phyloP scores from a whole-genome alignment of 169 alveolate genomes.

The Toxoplasma gondii region DNA sequence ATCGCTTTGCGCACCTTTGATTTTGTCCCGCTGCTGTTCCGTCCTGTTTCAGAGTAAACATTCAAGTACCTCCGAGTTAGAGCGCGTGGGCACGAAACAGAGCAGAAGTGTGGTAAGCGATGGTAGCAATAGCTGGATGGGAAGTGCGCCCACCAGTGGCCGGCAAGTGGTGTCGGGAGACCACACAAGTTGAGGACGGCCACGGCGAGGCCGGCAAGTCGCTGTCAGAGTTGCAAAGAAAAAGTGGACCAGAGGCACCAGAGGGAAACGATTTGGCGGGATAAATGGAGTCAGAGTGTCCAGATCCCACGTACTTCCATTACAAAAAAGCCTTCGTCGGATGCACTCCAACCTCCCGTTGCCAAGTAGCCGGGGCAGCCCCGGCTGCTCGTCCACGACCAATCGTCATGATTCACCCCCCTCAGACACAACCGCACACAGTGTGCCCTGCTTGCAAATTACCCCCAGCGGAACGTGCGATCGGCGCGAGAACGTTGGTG shows the following conservation, averaged over 20 bases:
- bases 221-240: neutral
- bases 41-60: too few relatives aligned
- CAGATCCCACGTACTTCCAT: neutral
- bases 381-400: neutral
- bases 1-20: neutral
- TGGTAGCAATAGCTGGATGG: constrained; percentile 3
- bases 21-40: neutral
- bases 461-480: neutral
- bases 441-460: neutral
- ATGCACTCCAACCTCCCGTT: neutral
- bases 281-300: neutral
- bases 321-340: neutral
- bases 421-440: neutral
- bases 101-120: neutral
- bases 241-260: too few relatives aligned
- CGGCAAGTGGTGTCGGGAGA: neutral
- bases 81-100: constrained; percentile 1
- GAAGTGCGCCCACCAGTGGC: constrained; percentile 9
- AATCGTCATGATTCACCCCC: constrained; percentile 2
- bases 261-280: neutral
- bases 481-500: neutral
- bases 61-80: neutral
- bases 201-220: neutral
- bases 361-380: neutral
- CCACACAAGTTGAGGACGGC: neutral